phyloP scores from a whole-genome alignment of 2,329 filamentous ascomycete genomes.

The Epichloe amarillans region DNA sequence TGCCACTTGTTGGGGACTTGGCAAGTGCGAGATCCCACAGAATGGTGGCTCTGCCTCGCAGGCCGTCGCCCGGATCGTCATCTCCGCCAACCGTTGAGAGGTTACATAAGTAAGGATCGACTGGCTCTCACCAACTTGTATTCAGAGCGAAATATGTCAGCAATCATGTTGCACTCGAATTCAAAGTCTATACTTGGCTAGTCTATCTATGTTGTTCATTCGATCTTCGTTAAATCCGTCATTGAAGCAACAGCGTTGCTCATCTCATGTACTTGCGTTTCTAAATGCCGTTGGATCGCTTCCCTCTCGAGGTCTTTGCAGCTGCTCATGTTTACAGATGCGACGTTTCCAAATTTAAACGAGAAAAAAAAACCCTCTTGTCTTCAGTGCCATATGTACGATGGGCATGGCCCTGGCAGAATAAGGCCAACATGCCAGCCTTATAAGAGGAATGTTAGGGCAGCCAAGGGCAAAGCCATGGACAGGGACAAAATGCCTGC shows the following conservation, averaged over 20 bases:
- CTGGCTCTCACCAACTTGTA: no score
- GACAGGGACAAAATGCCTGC: background rate
- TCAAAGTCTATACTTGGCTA: background rate
- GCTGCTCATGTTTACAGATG: no score
- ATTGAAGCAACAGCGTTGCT: background rate
- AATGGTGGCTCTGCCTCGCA: background rate
- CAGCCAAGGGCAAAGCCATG: background rate
- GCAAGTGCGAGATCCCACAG: background rate
- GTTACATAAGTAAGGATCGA: no score
- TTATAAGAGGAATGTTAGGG: background rate
- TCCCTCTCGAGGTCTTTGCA: no score
- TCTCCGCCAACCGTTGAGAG: background rate
- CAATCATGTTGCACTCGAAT: no score
- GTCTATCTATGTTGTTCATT: background rate
- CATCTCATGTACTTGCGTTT: background rate
- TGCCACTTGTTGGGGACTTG: background rate
- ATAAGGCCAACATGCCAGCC: background rate
- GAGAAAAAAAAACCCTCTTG: no score
- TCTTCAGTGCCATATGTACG: no score
- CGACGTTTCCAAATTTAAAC: no score
- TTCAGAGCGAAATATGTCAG: no score
- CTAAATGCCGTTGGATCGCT: no score
- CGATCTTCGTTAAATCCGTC: background rate
- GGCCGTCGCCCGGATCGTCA: background rate
- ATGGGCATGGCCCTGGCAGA: no score